Evolutionary conservation across 257 asterid genomes (phyloP).

Genomic region (Nicotiana attenuata): DNA sequence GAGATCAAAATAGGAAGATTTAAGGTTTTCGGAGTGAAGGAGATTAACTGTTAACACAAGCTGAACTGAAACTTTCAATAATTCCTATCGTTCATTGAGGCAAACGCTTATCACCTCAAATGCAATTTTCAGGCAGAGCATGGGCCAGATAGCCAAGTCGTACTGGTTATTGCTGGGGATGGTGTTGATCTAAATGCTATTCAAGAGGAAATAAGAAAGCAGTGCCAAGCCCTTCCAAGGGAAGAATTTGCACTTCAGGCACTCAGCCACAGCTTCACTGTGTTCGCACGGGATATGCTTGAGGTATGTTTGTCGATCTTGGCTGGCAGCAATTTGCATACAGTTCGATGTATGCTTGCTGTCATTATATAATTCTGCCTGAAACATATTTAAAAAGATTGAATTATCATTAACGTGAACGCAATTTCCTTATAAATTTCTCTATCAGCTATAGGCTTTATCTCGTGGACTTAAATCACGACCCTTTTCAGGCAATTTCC

Average conservation of each 20-base stretch:
- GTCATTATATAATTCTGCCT: neutral
- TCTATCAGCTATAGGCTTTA: neutral
- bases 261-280: conserved; percentile 80
- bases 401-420: neutral
- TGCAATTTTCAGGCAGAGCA: conserved; percentile 79
- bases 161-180: conserved; percentile 84
- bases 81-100: neutral
- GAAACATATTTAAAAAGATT: neutral
- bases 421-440: neutral
- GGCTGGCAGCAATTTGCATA: neutral
- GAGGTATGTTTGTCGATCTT: conserved; percentile 51
- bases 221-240: conserved; percentile 82
- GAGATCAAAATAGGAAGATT: neutral
- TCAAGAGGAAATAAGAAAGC: conserved; percentile 64
- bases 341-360: conserved; percentile 4
- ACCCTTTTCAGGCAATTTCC: conserved; percentile 56
- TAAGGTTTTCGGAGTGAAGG: neutral
- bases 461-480: conserved; percentile 9
- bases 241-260: conserved; percentile 85
- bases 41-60: neutral
- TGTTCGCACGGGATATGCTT: conserved; percentile 76
- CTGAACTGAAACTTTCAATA: neutral
- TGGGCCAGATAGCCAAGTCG: conserved; percentile 99
- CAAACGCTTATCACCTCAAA: neutral
- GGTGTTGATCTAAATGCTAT: conserved; percentile 65